phyloP scores from a whole-genome alignment of 2,329 filamentous ascomycete species.

The Uncinocarpus reesii region DNA sequence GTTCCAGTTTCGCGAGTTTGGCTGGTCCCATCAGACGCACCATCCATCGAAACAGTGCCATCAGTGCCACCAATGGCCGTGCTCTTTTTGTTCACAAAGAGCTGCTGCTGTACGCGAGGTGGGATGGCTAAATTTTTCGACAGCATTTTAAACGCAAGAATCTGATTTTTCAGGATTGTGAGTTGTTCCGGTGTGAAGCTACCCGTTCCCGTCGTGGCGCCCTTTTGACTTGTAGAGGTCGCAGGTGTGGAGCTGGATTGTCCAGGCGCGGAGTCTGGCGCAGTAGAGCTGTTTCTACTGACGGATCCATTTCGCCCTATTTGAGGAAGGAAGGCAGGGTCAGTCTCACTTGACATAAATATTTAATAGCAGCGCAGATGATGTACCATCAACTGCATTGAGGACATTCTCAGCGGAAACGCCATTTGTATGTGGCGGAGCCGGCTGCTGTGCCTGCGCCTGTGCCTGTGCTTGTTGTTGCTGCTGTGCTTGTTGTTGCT shows the following conservation, averaged over 20 bases:
- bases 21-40: constrained; percentile 31
- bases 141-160: constrained; percentile 80
- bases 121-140: constrained; percentile 80
- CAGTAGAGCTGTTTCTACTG: constrained; percentile 23
- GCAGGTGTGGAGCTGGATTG: constrained; percentile 18
- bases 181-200: constrained; percentile 73
- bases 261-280: constrained; percentile 18
- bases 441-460: constrained; percentile 23
- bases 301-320: constrained; percentile 30
- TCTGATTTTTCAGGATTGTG: constrained; percentile 68
- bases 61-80: constrained; percentile 24
- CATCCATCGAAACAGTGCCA: constrained; percentile 29
- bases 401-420: constrained; percentile 23
- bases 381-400: constrained; percentile 36
- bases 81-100: constrained; percentile 53
- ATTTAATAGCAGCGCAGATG: no score
- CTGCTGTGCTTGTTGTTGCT: constrained; percentile 35
- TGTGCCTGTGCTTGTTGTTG: constrained; percentile 40
- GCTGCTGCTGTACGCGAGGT: constrained; percentile 63
- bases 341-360: constrained; percentile 9
- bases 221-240: constrained; percentile 23
- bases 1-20: constrained; percentile 20
- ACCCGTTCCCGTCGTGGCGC: constrained; percentile 30
- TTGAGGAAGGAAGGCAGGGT: constrained; percentile 7
- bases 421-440: constrained; percentile 34